phyloP scores from a whole-genome alignment of 2,329 filamentous ascomycete species.

The Aspergillus eucalypticola region DNA sequence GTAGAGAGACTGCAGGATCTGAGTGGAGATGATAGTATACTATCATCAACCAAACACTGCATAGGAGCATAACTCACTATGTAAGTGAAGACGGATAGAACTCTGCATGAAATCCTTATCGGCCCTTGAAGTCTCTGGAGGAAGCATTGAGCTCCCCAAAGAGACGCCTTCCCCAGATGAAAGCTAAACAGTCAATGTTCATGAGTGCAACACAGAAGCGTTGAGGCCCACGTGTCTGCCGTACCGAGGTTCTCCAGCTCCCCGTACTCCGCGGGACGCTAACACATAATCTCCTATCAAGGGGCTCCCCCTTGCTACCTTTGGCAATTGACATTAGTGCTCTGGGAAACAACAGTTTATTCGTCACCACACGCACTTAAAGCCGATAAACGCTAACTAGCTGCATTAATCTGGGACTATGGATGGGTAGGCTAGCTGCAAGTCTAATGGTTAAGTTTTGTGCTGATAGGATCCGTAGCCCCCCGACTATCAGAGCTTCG shows the following conservation, averaged over 20 bases:
- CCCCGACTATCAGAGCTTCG: conserved; percentile 39
- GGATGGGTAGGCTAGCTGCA: conserved; percentile 32
- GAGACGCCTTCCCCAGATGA: no score
- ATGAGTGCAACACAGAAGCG: not conserved
- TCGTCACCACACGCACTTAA: not conserved
- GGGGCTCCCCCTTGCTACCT: not conserved
- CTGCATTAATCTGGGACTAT: conserved; percentile 18
- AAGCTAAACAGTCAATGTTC: no score
- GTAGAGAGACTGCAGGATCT: no score
- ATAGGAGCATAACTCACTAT: no score
- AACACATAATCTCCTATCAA: not conserved
- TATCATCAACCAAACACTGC: no score
- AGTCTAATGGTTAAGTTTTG: not conserved
- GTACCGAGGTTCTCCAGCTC: not conserved
- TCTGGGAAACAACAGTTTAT: not conserved
- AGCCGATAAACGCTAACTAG: not conserved
- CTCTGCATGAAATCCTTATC: no score
- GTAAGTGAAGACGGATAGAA: no score
- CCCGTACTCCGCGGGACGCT: not conserved
- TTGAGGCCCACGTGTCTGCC: not conserved
- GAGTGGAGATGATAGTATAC: no score
- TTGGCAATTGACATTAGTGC: not conserved
- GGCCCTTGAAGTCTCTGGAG: no score
- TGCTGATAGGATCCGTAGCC: conserved; percentile 26
- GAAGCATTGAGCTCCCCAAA: no score